Base-by-base conservation (phyloP, 1,284 basidiomycete genomes). In the Schizophyllum commune region DNA sequence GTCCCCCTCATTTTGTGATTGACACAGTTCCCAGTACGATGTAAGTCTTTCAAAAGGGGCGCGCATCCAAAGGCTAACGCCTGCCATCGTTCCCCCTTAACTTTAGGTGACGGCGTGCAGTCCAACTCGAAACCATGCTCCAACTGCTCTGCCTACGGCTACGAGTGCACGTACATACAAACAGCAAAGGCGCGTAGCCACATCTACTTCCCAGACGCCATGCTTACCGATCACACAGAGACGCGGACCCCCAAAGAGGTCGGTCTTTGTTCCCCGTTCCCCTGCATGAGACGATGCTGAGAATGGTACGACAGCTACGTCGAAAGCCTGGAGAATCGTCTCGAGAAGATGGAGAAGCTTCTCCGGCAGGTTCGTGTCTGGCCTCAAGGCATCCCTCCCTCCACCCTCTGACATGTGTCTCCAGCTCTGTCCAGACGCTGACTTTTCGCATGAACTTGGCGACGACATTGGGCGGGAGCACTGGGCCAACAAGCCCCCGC, bases 241-340 rank as follows among this genome's bases (percentile, higher is more conserved):
- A 77, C 85, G 92, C 51, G 91, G 91, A 1, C 89, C 91, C 32
- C 89, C 92, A 1, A 92, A 94, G 75, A 91, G 91, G 83, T 94
- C 69, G 63, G 82, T 74, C 39, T 17, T 22, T n/a, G 13, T 58
- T 9, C 6, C 32, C 27, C 7, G 20, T 61, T 11, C 4, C 27
- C 47, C 5, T 5, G 27, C 19, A 47, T 47, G 34, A 39, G 39
- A 60, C 5, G 54, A 32, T 54, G 39, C 8, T 47, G 51, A 60
- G n/a, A 58, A 27, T 5, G 22, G 19, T 19, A 33, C 15, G 52
- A 21, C 65, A 88, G 86, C 54, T 89, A 90, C 69, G 81, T 91
- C 20, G 89, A 92, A 65, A 82, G 78, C 27, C 74, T 93, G 7
- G 90, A 93, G 70, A 84, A 79, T 63, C 79, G 90, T 8, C 74